These are phyloP conservation scores for Gossypium raimondii DNA, from an alignment of 345 rosid genomes.

Conservation along the genomic window DNA sequence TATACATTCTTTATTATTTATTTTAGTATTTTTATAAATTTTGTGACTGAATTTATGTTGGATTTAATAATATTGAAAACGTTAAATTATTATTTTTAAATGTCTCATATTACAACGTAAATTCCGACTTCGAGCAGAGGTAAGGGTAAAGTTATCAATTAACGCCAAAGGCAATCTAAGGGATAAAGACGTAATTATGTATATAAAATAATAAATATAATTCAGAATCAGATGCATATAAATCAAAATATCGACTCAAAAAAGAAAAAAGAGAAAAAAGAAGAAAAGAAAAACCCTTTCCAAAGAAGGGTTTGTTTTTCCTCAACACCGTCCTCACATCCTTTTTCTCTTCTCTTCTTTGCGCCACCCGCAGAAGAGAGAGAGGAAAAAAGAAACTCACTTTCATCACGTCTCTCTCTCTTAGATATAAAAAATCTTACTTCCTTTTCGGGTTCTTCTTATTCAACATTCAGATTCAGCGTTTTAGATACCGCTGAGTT, in stretches of 20 bases:
- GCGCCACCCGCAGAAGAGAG: conserved; percentile 47
- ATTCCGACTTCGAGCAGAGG: background rate
- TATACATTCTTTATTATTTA: too few species aligned
- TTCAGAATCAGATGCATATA: background rate
- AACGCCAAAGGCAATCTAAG: background rate
- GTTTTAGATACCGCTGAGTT: conserved; percentile 32
- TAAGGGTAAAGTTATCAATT: background rate
- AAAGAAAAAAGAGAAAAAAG: background rate
- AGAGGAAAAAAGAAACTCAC: conserved; percentile 19
- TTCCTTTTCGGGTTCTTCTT: background rate
- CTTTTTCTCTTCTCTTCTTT: conserved; percentile 34
- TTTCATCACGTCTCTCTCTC: conserved; percentile 8
- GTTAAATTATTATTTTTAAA: too few species aligned
- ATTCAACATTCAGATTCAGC: conserved; percentile 25
- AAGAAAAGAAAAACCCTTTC: background rate
- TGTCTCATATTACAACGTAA: too few species aligned
- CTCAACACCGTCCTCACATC: conserved; percentile 20
- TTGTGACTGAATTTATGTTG: too few species aligned
- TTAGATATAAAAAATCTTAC: background rate
- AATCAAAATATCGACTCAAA: background rate
- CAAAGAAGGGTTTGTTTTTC: conserved; percentile 43
- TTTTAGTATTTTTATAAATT: too few species aligned
- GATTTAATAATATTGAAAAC: too few species aligned
- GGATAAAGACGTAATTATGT: conserved; percentile 24
- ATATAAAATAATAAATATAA: background rate